Percentiles rank a stretch among this genome's conserved stretches.
Evolutionary conservation across 2,329 filamentous ascomycete genomes (phyloP).

Genomic region (Talaromyces sp.): DNA sequence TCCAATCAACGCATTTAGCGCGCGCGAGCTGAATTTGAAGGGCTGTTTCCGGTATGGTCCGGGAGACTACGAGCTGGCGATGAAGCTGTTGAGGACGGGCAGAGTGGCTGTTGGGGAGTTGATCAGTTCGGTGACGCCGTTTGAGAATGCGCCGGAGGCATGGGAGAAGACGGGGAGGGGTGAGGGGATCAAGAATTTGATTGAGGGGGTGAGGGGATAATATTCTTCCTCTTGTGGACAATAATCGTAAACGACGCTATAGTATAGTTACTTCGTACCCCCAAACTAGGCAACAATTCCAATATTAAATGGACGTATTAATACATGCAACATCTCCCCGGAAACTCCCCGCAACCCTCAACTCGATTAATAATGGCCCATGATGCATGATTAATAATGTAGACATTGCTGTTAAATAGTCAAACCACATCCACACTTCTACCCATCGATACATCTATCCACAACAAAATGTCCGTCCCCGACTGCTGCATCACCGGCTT

Average conservation of each 20-base stretch:
- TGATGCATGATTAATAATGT: not conserved
- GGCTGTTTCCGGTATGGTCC: slow-evolving; percentile 30
- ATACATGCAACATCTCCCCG: no score
- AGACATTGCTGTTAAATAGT: not conserved
- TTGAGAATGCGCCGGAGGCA: no score
- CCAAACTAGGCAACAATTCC: no score
- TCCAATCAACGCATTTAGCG: slow-evolving; percentile 31
- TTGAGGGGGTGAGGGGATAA: slow-evolving; percentile 1
- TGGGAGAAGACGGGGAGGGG: slow-evolving; percentile 4
- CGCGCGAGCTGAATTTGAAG: slow-evolving; percentile 32
- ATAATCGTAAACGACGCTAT: no score
- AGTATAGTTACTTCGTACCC: no score
- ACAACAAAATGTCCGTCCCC: slow-evolving; percentile 3
- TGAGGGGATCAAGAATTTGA: slow-evolving; percentile 23
- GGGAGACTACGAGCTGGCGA: slow-evolving; percentile 31
- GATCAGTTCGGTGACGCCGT: no score
- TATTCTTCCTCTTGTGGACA: no score
- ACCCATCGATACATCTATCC: no score
- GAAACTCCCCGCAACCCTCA: not conserved
- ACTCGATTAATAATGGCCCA: not conserved
- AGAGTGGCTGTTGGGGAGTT: no score
- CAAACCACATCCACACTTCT: not conserved
- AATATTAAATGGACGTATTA: no score
- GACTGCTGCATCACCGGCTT: slow-evolving; percentile 29
- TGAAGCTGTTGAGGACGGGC: slow-evolving; percentile 28